Conservation (phyloP, 495 filamentous ascomycete species). For the Aspergillus funiculosus region DNA sequence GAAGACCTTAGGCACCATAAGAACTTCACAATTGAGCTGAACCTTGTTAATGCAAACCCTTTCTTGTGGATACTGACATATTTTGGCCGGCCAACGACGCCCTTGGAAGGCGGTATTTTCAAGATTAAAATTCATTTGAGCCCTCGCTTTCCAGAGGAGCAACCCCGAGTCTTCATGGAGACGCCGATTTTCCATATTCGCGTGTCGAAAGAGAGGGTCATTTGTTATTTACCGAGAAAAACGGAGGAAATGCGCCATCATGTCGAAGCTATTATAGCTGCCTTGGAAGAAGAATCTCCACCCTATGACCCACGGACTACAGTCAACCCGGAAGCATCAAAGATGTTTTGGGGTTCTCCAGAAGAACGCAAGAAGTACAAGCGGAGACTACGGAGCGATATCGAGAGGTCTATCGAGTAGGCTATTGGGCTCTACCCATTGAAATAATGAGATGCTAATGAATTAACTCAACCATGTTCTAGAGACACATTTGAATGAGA, state of each 20-base stretch:
- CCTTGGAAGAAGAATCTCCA: slow-evolving; percentile 79
- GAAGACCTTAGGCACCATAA: slow-evolving; percentile 65
- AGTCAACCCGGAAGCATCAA: slow-evolving; percentile 81
- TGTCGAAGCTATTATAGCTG: slow-evolving; percentile 75
- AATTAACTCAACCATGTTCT: no score
- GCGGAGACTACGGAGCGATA: slow-evolving; percentile 61
- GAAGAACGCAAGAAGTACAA: slow-evolving; percentile 81
- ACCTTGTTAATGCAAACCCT: slow-evolving; percentile 56
- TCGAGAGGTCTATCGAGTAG: slow-evolving; percentile 51
- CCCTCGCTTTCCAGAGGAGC: slow-evolving; percentile 85
- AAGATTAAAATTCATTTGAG: slow-evolving; percentile 74
- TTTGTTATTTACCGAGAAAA: slow-evolving; percentile 74
- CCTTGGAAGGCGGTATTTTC: slow-evolving; percentile 88
- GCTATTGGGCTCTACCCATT: no score
- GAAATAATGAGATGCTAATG: no score
- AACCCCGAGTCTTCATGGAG: slow-evolving; percentile 76
- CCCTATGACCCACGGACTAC: slow-evolving; percentile 86
- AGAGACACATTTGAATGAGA: no score
- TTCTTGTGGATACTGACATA: slow-evolving; percentile 64
- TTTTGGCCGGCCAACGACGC: slow-evolving; percentile 89
- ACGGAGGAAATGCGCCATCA: slow-evolving; percentile 77
- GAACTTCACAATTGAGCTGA: slow-evolving; percentile 63
- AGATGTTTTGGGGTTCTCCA: slow-evolving; percentile 76
- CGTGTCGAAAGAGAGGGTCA: slow-evolving; percentile 68
- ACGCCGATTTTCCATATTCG: slow-evolving; percentile 83